These are phyloP conservation scores for Gossypium aridum DNA, from an alignment of 441 rosid species.

Conservation along the genomic window DNA sequence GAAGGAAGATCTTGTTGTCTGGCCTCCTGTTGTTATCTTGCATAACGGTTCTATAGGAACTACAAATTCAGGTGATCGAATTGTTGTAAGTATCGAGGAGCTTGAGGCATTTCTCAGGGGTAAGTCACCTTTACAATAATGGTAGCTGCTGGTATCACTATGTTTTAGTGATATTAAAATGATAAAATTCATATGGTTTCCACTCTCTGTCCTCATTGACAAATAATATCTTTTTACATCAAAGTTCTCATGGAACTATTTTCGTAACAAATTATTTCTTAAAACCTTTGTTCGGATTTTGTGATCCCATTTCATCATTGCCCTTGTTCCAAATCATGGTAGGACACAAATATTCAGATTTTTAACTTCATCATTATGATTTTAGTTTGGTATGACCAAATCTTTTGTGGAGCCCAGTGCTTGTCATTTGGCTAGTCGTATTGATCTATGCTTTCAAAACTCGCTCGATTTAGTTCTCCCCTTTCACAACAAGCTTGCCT, in stretches of 20 bases:
- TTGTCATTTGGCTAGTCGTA: slow-evolving; percentile 11
- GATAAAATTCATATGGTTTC: neutral
- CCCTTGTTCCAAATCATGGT: neutral
- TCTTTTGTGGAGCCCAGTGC: neutral
- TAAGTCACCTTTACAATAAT: slow-evolving; percentile 11
- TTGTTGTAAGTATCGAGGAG: slow-evolving; percentile 17
- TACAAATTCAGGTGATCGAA: slow-evolving; percentile 13
- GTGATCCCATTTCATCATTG: neutral
- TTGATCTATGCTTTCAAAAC: slow-evolving; percentile 8
- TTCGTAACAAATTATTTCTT: neutral
- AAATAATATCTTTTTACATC: neutral
- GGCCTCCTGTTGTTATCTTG: slow-evolving; percentile 37
- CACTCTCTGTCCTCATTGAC: neutral
- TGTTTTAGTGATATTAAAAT: slow-evolving; percentile 1
- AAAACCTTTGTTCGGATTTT: neutral
- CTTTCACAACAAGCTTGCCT: slow-evolving; percentile 1
- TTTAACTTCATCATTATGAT: neutral
- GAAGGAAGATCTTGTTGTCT: slow-evolving; percentile 35
- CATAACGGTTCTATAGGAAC: slow-evolving; percentile 27
- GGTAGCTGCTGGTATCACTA: neutral
- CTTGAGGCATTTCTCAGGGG: slow-evolving; percentile 24
- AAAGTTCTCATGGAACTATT: neutral
- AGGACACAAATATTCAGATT: neutral
- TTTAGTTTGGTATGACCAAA: neutral
- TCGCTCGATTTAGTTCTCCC: slow-evolving; percentile 1